Conservation (phyloP, 2,329 filamentous ascomycete species). For the Colletotrichum paranaense region DNA sequence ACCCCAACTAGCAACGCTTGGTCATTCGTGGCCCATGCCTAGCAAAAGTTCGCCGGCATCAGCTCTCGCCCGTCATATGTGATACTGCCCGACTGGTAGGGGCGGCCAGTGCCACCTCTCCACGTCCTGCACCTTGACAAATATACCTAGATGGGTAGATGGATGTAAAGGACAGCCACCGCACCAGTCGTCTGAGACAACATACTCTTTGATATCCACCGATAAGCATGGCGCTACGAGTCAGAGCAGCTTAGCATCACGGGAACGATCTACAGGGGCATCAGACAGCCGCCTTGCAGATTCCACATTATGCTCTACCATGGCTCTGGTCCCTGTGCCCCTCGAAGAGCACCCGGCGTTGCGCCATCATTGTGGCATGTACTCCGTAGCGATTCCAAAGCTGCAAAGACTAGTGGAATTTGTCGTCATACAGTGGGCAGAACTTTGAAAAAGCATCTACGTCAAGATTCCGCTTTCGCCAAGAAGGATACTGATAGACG, state of each 20-base stretch:
- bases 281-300: conserved; percentile 25
- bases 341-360: neutral
- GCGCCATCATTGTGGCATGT: conserved; percentile 4
- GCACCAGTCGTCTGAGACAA: conserved; percentile 14
- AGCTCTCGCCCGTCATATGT: conserved; percentile 9
- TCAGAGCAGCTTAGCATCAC: conserved; percentile 15
- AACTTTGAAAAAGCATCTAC: neutral
- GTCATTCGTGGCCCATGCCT: neutral
- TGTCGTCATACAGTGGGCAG: neutral
- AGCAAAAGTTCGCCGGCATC: conserved; percentile 2
- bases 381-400: neutral
- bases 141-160: neutral
- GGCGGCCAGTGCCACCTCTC: neutral
- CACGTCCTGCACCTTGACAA: neutral
- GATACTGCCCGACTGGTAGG: neutral
- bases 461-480: neutral
- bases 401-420: neutral
- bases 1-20: neutral
- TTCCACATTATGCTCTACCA: conserved; percentile 8
- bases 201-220: neutral
- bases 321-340: neutral
- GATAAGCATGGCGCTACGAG: neutral
- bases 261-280: conserved; percentile 27
- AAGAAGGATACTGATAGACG: neutral
- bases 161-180: neutral